phyloP scores from a whole-genome alignment of 2,329 filamentous ascomycete species.

The Colletotrichum lindemuthianum region DNA sequence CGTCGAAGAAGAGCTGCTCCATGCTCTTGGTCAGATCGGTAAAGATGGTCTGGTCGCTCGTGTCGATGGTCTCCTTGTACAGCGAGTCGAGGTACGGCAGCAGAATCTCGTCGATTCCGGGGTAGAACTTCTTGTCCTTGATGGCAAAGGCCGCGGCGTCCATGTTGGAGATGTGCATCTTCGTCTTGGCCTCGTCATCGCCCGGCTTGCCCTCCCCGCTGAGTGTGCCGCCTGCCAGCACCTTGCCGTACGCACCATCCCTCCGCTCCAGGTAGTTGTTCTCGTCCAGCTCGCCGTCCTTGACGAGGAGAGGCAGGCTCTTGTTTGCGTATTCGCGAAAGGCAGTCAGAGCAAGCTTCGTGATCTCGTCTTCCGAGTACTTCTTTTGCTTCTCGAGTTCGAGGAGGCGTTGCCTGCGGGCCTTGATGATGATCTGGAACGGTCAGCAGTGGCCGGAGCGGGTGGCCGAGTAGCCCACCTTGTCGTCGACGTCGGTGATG shows the following conservation, averaged over 20 bases:
- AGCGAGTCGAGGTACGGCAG: slow-evolving; percentile 83
- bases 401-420: slow-evolving; percentile 83
- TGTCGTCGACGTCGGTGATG: slow-evolving; percentile 86
- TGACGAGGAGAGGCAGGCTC: slow-evolving; percentile 63
- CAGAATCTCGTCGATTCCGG: slow-evolving; percentile 72
- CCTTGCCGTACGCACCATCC: slow-evolving; percentile 63
- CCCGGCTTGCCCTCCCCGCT: slow-evolving; percentile 69
- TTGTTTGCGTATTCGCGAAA: slow-evolving; percentile 66
- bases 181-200: slow-evolving; percentile 86
- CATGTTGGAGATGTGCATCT: slow-evolving; percentile 84
- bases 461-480: slow-evolving; percentile 54
- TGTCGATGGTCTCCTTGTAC: slow-evolving; percentile 70
- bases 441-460: neutral
- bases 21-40: slow-evolving; percentile 86
- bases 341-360: slow-evolving; percentile 60
- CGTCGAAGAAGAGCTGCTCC: slow-evolving; percentile 87
- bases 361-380: slow-evolving; percentile 57
- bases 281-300: slow-evolving; percentile 55
- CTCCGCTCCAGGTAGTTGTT: slow-evolving; percentile 60
- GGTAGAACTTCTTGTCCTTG: slow-evolving; percentile 59
- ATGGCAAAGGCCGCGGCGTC: slow-evolving; percentile 62
- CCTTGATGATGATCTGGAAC: slow-evolving; percentile 65
- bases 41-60: slow-evolving; percentile 77
- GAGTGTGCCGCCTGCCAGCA: slow-evolving; percentile 65
- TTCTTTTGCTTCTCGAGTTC: slow-evolving; percentile 80